phyloP scores from a whole-genome alignment of 495 filamentous ascomycete species.

The Tuber magnatum region DNA sequence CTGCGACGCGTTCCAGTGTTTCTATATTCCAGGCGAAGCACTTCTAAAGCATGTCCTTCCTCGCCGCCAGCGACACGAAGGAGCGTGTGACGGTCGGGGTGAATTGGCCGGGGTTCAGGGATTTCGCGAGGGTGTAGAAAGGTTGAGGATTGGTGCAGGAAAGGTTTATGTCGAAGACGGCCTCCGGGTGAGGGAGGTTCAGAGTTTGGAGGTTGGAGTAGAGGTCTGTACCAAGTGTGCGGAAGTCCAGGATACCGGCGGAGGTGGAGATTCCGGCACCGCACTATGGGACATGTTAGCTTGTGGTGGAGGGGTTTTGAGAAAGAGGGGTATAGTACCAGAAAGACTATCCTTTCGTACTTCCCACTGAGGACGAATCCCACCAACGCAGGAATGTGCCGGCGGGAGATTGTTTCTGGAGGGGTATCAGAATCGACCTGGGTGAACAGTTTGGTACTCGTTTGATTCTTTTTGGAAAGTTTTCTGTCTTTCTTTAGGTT shows the following conservation, averaged over 20 bases:
- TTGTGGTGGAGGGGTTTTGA: background rate
- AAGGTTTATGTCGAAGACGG: conserved; percentile 76
- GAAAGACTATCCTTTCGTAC: conserved; percentile 66
- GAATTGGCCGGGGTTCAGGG: conserved; percentile 88
- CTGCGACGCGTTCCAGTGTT: conserved; percentile 72
- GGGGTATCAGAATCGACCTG: conserved; percentile 57
- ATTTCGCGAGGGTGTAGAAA: conserved; percentile 84
- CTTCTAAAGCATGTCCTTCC: conserved; percentile 70
- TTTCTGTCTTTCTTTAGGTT: background rate
- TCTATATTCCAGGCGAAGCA: conserved; percentile 98
- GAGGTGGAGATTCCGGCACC: conserved; percentile 41
- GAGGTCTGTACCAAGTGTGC: conserved; percentile 65
- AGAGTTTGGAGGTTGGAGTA: conserved; percentile 79
- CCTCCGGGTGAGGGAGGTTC: conserved; percentile 70
- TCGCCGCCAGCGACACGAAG: conserved; percentile 66
- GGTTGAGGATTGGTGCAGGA: conserved; percentile 77
- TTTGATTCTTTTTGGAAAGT: conserved; percentile 35
- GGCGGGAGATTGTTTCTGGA: conserved; percentile 58
- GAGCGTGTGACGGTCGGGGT: conserved; percentile 74
- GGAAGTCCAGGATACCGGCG: conserved; percentile 61
- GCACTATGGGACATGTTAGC: conserved; percentile 17
- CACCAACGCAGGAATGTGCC: conserved; percentile 65
- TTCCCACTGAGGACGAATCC: conserved; percentile 63
- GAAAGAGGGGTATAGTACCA: conserved; percentile 48
- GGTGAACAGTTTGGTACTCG: conserved; percentile 64